These are phyloP conservation scores for Aureobasidium sp. DNA, from an alignment of 2,329 filamentous ascomycete genomes.

Conservation along the genomic window DNA sequence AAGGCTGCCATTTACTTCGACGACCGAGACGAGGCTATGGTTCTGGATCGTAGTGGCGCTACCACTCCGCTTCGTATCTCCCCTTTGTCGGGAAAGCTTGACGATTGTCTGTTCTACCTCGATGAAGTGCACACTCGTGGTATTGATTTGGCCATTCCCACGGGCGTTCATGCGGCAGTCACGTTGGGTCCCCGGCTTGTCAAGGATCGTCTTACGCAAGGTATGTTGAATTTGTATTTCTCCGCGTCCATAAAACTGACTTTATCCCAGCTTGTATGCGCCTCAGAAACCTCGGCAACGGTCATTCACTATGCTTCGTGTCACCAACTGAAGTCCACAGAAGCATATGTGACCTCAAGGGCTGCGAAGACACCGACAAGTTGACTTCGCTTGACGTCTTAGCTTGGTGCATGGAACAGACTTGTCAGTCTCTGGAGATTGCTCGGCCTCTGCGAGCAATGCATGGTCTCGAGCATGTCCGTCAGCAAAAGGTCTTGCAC, in stretches of 20 bases:
- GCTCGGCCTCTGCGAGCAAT: constrained; percentile 51
- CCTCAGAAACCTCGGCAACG: constrained; percentile 59
- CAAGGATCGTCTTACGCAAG: constrained; percentile 61
- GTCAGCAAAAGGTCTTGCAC: constrained; percentile 32
- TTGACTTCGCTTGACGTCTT: constrained; percentile 50
- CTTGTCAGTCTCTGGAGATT: constrained; percentile 39
- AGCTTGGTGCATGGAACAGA: constrained; percentile 51
- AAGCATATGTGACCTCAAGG: constrained; percentile 36
- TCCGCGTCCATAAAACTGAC: too few relatives aligned
- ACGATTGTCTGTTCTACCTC: constrained; percentile 55
- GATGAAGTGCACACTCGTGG: constrained; percentile 65
- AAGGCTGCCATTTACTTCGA: constrained; percentile 45
- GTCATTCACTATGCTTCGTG: constrained; percentile 57
- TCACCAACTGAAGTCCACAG: constrained; percentile 49
- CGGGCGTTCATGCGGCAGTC: constrained; percentile 52
- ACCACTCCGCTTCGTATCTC: constrained; percentile 48
- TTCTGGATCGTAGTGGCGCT: constrained; percentile 41
- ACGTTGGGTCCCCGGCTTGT: constrained; percentile 57
- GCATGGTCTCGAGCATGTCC: constrained; percentile 47
- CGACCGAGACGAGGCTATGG: constrained; percentile 44
- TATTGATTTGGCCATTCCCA: constrained; percentile 56
- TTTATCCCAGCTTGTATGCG: constrained; percentile 50
- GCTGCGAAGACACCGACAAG: rapidly evolving
- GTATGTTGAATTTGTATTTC: not conserved
- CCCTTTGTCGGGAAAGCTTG: constrained; percentile 47